These are phyloP conservation scores for Tinospora cordifolia DNA, from an alignment of 164 flowering plant species.

Conservation along the genomic window DNA sequence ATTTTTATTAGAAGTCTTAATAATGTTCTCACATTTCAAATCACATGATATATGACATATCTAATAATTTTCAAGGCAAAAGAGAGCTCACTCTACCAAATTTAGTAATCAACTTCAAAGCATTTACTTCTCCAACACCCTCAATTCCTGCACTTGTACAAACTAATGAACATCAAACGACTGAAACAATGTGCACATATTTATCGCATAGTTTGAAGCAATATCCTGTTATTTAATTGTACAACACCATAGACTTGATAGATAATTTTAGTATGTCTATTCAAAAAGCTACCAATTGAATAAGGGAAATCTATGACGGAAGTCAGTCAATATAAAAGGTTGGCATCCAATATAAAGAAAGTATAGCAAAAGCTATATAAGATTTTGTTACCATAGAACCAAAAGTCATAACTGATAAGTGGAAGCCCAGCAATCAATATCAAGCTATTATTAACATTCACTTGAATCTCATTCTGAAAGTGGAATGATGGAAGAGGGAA, in stretches of 20 bases:
- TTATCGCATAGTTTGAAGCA: neutral
- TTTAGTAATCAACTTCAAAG: constrained; percentile 57
- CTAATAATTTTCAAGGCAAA: neutral
- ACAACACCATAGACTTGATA: neutral
- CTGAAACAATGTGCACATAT: neutral
- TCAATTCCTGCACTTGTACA: constrained; percentile 58
- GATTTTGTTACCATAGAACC: too few relatives aligned
- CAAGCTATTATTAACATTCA: too few relatives aligned
- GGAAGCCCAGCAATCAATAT: too few relatives aligned
- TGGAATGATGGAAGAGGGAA: too few relatives aligned
- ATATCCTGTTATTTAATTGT: neutral
- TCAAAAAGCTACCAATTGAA: neutral
- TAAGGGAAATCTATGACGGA: neutral
- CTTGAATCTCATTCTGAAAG: too few relatives aligned
- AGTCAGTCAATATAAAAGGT: too few relatives aligned
- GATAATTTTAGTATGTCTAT: neutral
- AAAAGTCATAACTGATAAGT: too few relatives aligned
- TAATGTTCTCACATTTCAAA: neutral
- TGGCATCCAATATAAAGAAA: too few relatives aligned
- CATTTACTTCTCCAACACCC: constrained; percentile 79
- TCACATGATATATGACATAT: neutral
- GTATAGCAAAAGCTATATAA: too few relatives aligned
- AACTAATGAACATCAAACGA: neutral
- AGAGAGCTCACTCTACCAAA: constrained; percentile 44
- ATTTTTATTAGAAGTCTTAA: neutral